A percentile compares a stretch with the other conserved stretches of the same genome.
Evolutionary conservation across 148 eudicot genomes (phyloP).

Genomic region (Diospyros kaki): DNA sequence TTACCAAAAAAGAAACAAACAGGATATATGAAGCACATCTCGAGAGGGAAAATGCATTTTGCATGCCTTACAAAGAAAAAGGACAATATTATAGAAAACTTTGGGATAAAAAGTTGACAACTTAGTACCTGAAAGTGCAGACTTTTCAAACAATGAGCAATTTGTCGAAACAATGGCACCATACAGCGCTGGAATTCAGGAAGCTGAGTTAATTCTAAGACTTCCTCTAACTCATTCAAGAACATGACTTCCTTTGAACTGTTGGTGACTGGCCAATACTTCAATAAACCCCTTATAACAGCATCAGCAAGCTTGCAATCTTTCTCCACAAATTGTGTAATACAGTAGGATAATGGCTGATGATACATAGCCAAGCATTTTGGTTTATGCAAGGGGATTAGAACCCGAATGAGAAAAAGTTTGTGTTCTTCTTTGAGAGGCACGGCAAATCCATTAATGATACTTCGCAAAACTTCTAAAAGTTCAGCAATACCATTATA

Average conservation of each 20-base stretch:
- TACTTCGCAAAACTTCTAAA: conserved; percentile 73
- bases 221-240: conserved; percentile 69
- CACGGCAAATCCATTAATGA: conserved; percentile 76
- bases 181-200: conserved; percentile 72
- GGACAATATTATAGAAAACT: not conserved
- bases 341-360: conserved; percentile 67
- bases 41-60: not conserved
- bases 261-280: conserved; percentile 78
- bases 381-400: conserved; percentile 78
- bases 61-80: not conserved
- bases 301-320: conserved; percentile 77
- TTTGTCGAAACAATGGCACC: conserved; percentile 63
- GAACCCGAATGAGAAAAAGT: conserved; percentile 54
- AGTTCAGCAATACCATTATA: conserved; percentile 76
- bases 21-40: not conserved
- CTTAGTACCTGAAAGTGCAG: conserved; percentile 65
- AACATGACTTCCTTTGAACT: conserved; percentile 78
- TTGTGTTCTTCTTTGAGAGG: conserved; percentile 82
- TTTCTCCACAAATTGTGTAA: conserved; percentile 76
- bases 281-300: conserved; percentile 64
- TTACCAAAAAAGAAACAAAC: not conserved
- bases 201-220: conserved; percentile 65
- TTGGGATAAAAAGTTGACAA: conserved; percentile 2
- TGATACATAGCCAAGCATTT: conserved; percentile 72
- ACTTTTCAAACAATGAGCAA: conserved; percentile 63